Conservation (phyloP, 495 filamentous ascomycete genomes). For the Tetracladium marchalianum region DNA sequence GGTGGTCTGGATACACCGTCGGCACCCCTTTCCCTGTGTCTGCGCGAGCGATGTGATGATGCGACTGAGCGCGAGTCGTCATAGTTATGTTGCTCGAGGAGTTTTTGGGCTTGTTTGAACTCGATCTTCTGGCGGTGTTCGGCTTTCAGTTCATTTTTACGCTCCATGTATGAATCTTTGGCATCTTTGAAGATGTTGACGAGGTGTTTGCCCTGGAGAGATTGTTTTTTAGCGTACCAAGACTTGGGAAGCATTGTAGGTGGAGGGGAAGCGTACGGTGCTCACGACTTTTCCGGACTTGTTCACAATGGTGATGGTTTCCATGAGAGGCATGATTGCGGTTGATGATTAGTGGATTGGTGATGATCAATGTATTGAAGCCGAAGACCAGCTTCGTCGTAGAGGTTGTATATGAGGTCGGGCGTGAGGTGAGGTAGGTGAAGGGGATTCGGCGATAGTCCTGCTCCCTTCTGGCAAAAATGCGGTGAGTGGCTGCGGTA, state of each 20-base stretch:
- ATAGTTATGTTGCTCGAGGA: constrained; percentile 4
- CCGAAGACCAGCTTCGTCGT: constrained; percentile 19
- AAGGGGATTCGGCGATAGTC: neutral
- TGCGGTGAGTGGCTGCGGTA: neutral
- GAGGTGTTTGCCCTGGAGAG: constrained; percentile 69
- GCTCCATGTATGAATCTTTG: constrained; percentile 72
- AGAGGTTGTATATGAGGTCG: neutral
- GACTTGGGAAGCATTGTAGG: neutral
- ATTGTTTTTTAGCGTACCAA: neutral
- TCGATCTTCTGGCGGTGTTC: constrained; percentile 45
- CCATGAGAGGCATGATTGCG: constrained; percentile 36
- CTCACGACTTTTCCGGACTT: constrained; percentile 87
- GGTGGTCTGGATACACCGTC: constrained; percentile 12
- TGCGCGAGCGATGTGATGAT: constrained; percentile 26
- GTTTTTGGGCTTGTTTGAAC: constrained; percentile 15
- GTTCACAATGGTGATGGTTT: constrained; percentile 86
- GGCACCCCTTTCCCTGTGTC: constrained; percentile 6
- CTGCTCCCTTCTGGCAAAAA: neutral
- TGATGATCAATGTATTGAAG: neutral
- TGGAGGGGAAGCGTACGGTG: constrained; percentile 51
- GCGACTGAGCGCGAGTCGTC: constrained; percentile 31
- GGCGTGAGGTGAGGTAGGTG: too few relatives aligned
- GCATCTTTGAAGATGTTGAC: constrained; percentile 82
- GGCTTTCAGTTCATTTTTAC: constrained; percentile 66
- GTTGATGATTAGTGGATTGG: neutral